Evolutionary conservation across 78 protist genomes (phyloP).

Genomic region (Isochrysis galbana): DNA sequence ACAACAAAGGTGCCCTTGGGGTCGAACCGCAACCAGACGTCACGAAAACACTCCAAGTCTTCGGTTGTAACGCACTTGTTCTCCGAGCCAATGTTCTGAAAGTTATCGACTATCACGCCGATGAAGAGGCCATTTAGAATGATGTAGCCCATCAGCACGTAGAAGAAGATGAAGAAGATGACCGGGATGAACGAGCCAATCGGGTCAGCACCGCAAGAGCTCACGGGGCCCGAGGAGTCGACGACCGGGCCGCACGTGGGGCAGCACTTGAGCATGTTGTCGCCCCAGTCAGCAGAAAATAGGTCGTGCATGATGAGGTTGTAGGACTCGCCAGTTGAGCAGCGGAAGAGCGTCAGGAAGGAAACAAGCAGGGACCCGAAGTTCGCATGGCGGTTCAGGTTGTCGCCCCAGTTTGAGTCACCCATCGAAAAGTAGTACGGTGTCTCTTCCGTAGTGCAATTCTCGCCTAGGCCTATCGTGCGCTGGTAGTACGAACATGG

Average conservation of each 20-base stretch:
- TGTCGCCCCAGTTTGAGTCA: neutral
- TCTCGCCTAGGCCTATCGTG: neutral
- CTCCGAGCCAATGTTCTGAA: neutral
- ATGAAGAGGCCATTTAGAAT: neutral
- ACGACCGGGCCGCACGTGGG: neutral
- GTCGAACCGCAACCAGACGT: neutral
- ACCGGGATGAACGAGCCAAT: neutral
- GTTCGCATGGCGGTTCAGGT: neutral
- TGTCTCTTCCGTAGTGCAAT: neutral
- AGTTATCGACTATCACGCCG: slow-evolving; percentile 20
- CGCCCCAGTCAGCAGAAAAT: neutral
- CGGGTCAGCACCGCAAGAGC: neutral
- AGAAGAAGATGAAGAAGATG: neutral
- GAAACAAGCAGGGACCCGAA: neutral
- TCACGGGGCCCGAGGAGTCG: neutral
- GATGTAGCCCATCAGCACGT: neutral
- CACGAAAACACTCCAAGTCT: neutral
- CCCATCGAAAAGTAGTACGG: neutral
- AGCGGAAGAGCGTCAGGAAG: neutral
- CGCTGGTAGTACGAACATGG: neutral
- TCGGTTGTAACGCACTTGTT: neutral
- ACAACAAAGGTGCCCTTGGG: neutral
- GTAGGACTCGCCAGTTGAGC: neutral
- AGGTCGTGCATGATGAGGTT: neutral
- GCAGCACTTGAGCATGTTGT: neutral